These are phyloP conservation scores for Sphaceloma murrayae DNA, from an alignment of 2,329 filamentous ascomycete genomes.

Conservation along the genomic window DNA sequence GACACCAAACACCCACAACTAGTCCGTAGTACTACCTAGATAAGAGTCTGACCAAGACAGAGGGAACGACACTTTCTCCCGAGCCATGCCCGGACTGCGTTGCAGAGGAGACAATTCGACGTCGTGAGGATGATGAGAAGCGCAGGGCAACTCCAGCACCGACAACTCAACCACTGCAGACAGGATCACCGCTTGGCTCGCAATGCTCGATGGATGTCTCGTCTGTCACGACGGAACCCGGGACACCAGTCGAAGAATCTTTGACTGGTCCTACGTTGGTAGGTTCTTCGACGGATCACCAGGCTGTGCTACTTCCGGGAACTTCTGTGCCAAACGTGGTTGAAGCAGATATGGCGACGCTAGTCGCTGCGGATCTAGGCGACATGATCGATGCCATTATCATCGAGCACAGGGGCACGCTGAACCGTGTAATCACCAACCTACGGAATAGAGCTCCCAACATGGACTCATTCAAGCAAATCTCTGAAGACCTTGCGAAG, in stretches of 20 bases:
- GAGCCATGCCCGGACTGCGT: constrained; percentile 27
- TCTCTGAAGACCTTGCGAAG: constrained; percentile 23
- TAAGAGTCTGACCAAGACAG: constrained; percentile 20
- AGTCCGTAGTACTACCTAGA: constrained; percentile 24
- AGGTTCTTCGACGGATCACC: constrained; percentile 17
- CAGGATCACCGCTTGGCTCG: no score
- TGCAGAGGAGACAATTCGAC: constrained; percentile 24
- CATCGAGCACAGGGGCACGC: constrained; percentile 31
- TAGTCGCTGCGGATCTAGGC: constrained; percentile 30
- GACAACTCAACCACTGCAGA: not conserved
- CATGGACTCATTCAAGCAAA: constrained; percentile 20
- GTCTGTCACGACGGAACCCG: constrained; percentile 16
- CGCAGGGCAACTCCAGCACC: not conserved
- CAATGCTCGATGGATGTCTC: constrained; percentile 12
- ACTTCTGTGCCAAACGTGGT: constrained; percentile 16
- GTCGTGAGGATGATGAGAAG: constrained; percentile 19
- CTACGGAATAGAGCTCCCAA: constrained; percentile 23
- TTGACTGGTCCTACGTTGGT: constrained; percentile 17
- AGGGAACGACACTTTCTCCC: constrained; percentile 20
- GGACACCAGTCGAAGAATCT: constrained; percentile 13
- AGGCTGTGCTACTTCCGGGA: constrained; percentile 18
- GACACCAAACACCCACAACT: constrained; percentile 25
- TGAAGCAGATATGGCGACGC: constrained; percentile 22
- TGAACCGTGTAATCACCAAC: constrained; percentile 34
- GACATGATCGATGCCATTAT: constrained; percentile 34